Conservation (phyloP, 164 flowering plant genomes). For the Vitis riparia region DNA sequence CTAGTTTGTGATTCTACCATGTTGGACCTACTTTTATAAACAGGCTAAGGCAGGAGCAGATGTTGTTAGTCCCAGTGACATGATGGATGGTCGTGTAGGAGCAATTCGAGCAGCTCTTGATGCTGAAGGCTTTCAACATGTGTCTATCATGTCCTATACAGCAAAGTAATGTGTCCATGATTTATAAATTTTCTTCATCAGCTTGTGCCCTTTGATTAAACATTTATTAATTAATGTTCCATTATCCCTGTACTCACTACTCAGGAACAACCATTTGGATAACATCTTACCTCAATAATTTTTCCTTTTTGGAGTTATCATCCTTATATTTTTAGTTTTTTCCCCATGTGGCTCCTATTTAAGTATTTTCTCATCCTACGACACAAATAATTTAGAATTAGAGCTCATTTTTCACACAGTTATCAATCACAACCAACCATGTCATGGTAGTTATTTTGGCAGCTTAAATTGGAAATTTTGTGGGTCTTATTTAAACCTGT, state of each 20-base stretch:
- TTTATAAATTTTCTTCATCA: neutral
- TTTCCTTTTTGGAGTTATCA: no score
- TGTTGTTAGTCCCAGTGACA: constrained; percentile 97
- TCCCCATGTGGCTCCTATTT: neutral
- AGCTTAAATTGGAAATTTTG: no score
- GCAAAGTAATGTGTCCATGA: constrained; percentile 65
- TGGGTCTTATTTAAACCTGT: no score
- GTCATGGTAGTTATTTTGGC: no score
- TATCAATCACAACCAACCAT: no score
- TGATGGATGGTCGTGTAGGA: constrained; percentile 99
- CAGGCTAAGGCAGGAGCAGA: constrained; percentile 99
- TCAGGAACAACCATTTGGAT: no score
- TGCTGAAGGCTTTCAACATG: constrained; percentile 85
- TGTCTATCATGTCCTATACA: constrained; percentile 96
- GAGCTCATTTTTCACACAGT: no score
- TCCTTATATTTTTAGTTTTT: neutral
- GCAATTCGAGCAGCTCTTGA: constrained; percentile 93
- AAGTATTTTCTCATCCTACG: no score
- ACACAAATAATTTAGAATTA: no score
- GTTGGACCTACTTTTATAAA: constrained; percentile 6
- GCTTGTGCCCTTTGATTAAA: neutral
- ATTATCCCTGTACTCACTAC: no score
- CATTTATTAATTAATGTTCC: neutral
- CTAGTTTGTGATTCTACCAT: constrained; percentile 8
- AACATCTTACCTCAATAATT: no score